Base-by-base conservation (phyloP, 2,329 filamentous ascomycete genomes). In the Juglanconis sp. region DNA sequence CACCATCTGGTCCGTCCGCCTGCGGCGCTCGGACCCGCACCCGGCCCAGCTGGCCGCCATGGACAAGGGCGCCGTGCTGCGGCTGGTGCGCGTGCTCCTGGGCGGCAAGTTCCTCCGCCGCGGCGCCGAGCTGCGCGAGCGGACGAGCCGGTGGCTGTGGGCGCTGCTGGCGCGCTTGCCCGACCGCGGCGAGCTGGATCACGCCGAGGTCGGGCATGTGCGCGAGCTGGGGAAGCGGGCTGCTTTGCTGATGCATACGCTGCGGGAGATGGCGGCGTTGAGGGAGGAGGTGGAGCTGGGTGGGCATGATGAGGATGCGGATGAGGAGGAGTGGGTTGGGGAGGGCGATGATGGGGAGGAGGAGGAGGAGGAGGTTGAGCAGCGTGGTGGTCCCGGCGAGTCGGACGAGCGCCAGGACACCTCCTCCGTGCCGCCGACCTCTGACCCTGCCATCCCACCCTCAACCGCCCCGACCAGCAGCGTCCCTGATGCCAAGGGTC, bases 131-230 rank as follows among this genome's bases (percentile, higher is more conserved):
- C 77, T 92, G 35, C 79, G 85, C 32, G 82, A 84, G 67, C 83
- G 87, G 52, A 86, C 90, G 4, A 92, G 91, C 62, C 82, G 86
- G 15, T 98, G 94, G 94, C 78, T 91, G 4, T 97, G 92, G 93
- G 87, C 89, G 0, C 74, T 96, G 60, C 78, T 97, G 49, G 91
- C 90, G 3, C 83, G 87, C 60, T 81, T 94, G 61, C 87, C 90
- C 0, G 89, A 91, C 40, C 77, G 85, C 9, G 92, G 92, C 1
- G 87, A 90, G 71, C 77, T 97, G 71, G 85, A 86, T 63, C 89
- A 91, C 64, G 83, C 86, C 48, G 89, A 95, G 68, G 84, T 96
- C 36, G 88, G 87, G 5, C 85, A 87, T 68, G 78, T 97, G 34
- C 82, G 94, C 54, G 91, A 95, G 60, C 72, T 98, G 38, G 92